Evolutionary conservation across 1,139 yeast species (phyloP), one percentile per base, ranked within the genome.

Genomic region (Candida sp.): DNA sequence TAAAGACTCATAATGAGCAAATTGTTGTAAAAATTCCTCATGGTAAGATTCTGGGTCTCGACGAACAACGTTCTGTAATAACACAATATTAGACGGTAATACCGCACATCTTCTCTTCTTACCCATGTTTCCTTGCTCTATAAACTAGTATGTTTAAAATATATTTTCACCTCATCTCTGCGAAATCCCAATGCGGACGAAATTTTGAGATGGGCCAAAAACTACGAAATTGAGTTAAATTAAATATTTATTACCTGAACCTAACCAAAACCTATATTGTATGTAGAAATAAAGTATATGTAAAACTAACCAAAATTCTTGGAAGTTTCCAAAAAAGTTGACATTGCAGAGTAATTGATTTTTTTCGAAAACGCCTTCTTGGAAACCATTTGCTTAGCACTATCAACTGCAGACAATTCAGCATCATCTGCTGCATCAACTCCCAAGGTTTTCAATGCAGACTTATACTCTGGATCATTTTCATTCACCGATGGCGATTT

Each of bases 21-120:
- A 89, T 61, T 95, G 99, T 56, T 90, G 95, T 40, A 84, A 63
- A 64, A 93, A 93, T 64, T 93, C 99, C 64, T 95, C 99, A 50
- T 82, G 81, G 63, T 93, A 95, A 0, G 98, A 89, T 49, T 81
- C 86, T 3, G 99, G 98, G 60, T 93, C 99, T 55, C 97, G 76
- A 58, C 91, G 84, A 9, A 93, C 96, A 47, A 93, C 77, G 61
- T 95, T 93, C 68, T 95, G 99, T 50, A 93, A 70, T 49, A 91
- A 70, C 40, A 95, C 91, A 58, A 93, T 87, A 66, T 93, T 93
- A 23, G 91, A 87, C 19, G 97, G 98, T 60, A 91, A 72, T 44
- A 89, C 75, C 41, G 97, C 96, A 35, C 96, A 95, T 77, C 97
- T 86, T 70, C 89, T 84, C 63, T 83, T 79, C 68, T 85, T 87